A percentile compares a stretch with the other conserved stretches of the same genome.
phyloP scores from a whole-genome alignment of 768 basidiomycete genomes.

The Mycena venus region DNA sequence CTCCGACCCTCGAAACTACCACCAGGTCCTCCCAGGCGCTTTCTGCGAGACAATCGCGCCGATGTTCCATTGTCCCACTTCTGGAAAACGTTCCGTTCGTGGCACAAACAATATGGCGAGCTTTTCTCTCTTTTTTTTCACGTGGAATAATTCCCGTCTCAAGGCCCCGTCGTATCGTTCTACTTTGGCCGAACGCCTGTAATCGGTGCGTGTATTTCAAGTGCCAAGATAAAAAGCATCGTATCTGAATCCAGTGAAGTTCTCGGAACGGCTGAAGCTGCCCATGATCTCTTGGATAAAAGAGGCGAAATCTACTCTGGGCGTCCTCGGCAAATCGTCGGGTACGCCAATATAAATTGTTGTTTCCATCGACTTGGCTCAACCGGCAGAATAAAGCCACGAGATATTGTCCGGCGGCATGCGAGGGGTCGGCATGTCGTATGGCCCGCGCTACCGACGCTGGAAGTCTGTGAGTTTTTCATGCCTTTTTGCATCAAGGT shows the following conservation, averaged over 20 bases:
- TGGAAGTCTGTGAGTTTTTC: slow-evolving; percentile 46
- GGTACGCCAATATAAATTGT: slow-evolving; percentile 29
- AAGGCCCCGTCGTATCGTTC: slow-evolving; percentile 10
- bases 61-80: slow-evolving; percentile 26
- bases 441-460: slow-evolving; percentile 47
- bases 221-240: too few species aligned
- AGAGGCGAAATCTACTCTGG: slow-evolving; percentile 50
- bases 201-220: background rate
- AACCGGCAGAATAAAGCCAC: slow-evolving; percentile 25
- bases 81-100: slow-evolving; percentile 38
- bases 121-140: background rate
- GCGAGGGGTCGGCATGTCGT: slow-evolving; percentile 49
- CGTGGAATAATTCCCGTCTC: background rate
- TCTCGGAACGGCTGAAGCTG: slow-evolving; percentile 44
- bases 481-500: background rate
- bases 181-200: slow-evolving; percentile 3
- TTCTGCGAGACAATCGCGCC: slow-evolving; percentile 31
- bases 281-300: slow-evolving; percentile 49
- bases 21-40: slow-evolving; percentile 32
- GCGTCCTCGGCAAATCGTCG: slow-evolving; percentile 47
- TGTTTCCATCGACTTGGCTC: background rate
- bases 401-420: slow-evolving; percentile 49
- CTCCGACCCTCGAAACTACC: slow-evolving; percentile 15
- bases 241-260: slow-evolving; percentile 26
- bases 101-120: slow-evolving; percentile 36